Percentiles rank a stretch among this genome's conserved stretches.
These are phyloP conservation scores for Agrocybe chaxingu DNA, from an alignment of 768 basidiomycete species.

Conservation along the genomic window DNA sequence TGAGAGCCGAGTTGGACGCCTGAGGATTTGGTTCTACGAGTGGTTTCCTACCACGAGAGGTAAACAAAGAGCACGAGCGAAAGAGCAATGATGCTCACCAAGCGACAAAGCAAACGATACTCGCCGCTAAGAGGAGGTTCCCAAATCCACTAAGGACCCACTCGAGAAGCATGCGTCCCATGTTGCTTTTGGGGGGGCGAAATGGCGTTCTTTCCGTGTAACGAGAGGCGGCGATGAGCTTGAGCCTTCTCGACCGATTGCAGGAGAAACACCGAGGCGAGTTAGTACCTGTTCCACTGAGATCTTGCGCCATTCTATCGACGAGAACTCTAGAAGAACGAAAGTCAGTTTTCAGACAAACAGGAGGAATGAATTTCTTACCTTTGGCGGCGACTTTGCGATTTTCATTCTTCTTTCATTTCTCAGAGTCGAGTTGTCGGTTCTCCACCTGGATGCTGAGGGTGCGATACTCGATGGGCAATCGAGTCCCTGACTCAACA, in stretches of 20 bases:
- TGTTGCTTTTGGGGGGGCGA: constrained; percentile 43
- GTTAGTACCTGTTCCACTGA: constrained; percentile 36
- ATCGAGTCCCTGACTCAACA: constrained; percentile 10
- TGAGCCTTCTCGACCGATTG: constrained; percentile 45
- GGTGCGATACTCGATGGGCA: constrained; percentile 24
- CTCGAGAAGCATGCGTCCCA: constrained; percentile 39
- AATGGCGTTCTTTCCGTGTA: constrained; percentile 48
- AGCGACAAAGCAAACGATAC: constrained; percentile 53
- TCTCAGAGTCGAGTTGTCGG: constrained; percentile 4
- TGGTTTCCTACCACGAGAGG: constrained; percentile 43
- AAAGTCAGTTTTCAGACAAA: background rate
- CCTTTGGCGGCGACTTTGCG: constrained; percentile 21
- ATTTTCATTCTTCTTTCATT: constrained; percentile 13
- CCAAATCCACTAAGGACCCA: constrained; percentile 56
- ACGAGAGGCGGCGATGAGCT: constrained; percentile 40
- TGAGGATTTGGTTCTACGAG: constrained; percentile 53
- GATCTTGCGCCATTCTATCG: constrained; percentile 48
- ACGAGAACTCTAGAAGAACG: constrained; percentile 30
- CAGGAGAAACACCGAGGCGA: constrained; percentile 40
- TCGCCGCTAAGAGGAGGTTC: constrained; percentile 38
- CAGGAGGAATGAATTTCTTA: background rate
- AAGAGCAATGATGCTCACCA: constrained; percentile 26
- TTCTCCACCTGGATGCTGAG: constrained; percentile 24
- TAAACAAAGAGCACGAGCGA: constrained; percentile 5
- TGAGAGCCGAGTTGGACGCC: constrained; percentile 57